A percentile compares a stretch with the other conserved stretches of the same genome.
Conservation (phyloP, 2,329 filamentous ascomycete species). For the Pseudopyrenochaeta lycopersici region DNA sequence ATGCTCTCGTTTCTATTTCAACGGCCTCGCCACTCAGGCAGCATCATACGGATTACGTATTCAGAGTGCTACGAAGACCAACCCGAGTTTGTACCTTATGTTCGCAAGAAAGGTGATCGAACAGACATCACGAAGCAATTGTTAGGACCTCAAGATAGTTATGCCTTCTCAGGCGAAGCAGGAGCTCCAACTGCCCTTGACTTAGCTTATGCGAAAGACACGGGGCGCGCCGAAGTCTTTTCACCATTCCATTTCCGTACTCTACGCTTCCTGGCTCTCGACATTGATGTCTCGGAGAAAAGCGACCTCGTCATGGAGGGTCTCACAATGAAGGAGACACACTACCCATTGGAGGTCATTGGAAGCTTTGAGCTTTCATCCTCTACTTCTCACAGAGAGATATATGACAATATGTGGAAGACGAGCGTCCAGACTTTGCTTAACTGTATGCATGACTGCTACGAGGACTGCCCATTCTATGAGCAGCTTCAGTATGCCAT, state of each 20-base stretch:
- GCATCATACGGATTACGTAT: constrained; percentile 33
- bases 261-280: background rate
- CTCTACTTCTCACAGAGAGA: too few species aligned
- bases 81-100: constrained; percentile 51
- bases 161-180: background rate
- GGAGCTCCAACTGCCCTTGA: background rate
- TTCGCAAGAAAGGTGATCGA: constrained; percentile 51
- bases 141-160: background rate
- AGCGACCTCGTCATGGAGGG: too few species aligned
- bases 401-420: too few species aligned
- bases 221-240: background rate
- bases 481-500: too few species aligned
- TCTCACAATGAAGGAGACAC: too few species aligned
- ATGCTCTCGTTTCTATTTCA: background rate
- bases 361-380: too few species aligned
- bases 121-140: constrained; percentile 33
- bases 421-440: too few species aligned
- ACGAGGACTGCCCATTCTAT: too few species aligned
- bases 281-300: too few species aligned
- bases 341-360: too few species aligned
- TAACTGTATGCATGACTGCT: too few species aligned
- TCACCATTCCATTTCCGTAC: constrained; percentile 8
- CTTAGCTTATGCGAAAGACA: background rate
- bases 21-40: background rate
- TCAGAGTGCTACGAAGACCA: constrained; percentile 48